phyloP scores from a whole-genome alignment of 805 yeast species.

The Candida coquimbonensis region DNA sequence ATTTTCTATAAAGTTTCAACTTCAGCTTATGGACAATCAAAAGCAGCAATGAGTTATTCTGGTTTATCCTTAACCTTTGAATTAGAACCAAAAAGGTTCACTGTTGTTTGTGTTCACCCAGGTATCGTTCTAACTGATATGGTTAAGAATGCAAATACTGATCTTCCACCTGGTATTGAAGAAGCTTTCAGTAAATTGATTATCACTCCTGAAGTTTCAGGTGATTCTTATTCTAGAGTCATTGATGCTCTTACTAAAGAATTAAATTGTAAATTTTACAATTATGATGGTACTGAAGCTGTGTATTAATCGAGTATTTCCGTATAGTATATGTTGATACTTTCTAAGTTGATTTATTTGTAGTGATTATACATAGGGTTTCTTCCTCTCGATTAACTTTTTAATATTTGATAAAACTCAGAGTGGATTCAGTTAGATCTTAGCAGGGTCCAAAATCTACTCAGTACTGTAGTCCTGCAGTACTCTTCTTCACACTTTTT shows the following conservation, averaged over 20 bases:
- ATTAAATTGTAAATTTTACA: constrained; percentile 23
- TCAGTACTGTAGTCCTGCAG: too few relatives aligned
- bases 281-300: constrained; percentile 11
- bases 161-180: neutral
- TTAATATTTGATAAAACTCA: too few relatives aligned
- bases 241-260: constrained; percentile 17
- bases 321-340: too few relatives aligned
- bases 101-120: constrained; percentile 29
- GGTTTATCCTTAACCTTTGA: constrained; percentile 23
- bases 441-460: too few relatives aligned
- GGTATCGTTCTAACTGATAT: constrained; percentile 38
- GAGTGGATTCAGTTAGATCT: too few relatives aligned
- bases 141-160: constrained; percentile 12
- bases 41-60: constrained; percentile 28
- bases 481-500: too few relatives aligned
- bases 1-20: constrained; percentile 7
- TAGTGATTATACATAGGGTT: too few relatives aligned
- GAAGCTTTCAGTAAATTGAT: neutral
- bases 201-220: constrained; percentile 24
- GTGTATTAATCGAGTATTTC: neutral
- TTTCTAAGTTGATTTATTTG: too few relatives aligned
- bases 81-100: constrained; percentile 21
- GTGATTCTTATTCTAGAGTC: constrained; percentile 11
- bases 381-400: too few relatives aligned
- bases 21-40: constrained; percentile 25